Percentiles rank a stretch among this genome's conserved stretches.
Conservation (phyloP, 2,329 filamentous ascomycete genomes). For the Colletotrichum sansevieriae region DNA sequence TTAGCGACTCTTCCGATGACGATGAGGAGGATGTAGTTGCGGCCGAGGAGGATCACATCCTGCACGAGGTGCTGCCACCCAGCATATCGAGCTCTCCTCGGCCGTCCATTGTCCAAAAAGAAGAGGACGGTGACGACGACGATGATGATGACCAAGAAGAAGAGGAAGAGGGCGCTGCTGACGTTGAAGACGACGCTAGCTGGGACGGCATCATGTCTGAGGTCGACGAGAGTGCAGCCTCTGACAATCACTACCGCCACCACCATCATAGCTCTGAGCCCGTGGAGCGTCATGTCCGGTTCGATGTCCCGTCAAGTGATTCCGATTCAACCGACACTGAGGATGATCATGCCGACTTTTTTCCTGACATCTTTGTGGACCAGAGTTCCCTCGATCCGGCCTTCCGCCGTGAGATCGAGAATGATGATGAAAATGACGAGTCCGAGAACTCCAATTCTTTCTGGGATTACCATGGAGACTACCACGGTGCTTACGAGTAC, state of each 20-base stretch:
- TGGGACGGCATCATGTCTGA: constrained; percentile 70
- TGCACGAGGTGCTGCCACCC: constrained; percentile 55
- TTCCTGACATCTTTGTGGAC: constrained; percentile 83
- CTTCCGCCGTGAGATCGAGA: constrained; percentile 80
- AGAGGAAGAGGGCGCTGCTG: constrained; percentile 53
- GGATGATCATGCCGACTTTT: constrained; percentile 73
- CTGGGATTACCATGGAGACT: constrained; percentile 72
- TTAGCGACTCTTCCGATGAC: constrained; percentile 82
- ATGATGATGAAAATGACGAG: constrained; percentile 68
- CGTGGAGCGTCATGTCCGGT: constrained; percentile 77
- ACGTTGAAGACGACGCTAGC: constrained; percentile 59
- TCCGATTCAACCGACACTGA: constrained; percentile 75
- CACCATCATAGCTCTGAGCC: constrained; percentile 33
- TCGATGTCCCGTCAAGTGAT: constrained; percentile 76
- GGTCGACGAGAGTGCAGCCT: constrained; percentile 58
- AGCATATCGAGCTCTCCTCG: constrained; percentile 61
- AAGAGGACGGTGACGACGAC: constrained; percentile 53
- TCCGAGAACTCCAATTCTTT: constrained; percentile 70
- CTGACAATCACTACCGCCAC: constrained; percentile 55
- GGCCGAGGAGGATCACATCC: constrained; percentile 82
- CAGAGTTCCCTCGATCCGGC: constrained; percentile 79
- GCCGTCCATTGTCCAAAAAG: constrained; percentile 54
- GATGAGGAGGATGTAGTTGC: constrained; percentile 83
- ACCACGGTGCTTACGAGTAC: constrained; percentile 60
- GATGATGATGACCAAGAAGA: constrained; percentile 57